phyloP scores from a whole-genome alignment of 2,329 filamentous ascomycete species.

The Parascedosporium putredinis region DNA sequence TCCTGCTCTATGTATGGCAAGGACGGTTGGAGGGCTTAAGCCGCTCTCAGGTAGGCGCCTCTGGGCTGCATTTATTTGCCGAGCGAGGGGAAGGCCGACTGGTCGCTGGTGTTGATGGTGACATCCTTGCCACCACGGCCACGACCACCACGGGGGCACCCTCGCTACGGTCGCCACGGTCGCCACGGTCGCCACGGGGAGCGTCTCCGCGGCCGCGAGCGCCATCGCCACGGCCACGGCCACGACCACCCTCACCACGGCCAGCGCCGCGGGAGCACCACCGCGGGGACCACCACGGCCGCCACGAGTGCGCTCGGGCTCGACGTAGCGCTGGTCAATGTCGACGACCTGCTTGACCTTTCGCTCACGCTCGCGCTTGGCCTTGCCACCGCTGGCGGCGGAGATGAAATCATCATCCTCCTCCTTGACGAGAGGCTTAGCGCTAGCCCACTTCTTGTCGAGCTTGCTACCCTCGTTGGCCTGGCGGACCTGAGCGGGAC shows the following conservation, averaged over 20 bases:
- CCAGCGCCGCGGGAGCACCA: conserved; percentile 33
- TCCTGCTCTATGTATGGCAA: background rate
- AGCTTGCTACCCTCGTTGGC: conserved; percentile 82
- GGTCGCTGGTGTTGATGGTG: conserved; percentile 45
- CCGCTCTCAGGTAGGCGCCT: background rate
- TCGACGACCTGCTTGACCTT: conserved; percentile 86
- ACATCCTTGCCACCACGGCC: conserved; percentile 32
- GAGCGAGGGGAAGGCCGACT: conserved; percentile 51
- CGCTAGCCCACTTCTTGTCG: conserved; percentile 87
- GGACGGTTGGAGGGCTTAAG: background rate
- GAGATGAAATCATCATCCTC: conserved; percentile 68
- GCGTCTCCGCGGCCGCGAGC: conserved; percentile 35
- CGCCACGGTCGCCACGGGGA: conserved; percentile 32
- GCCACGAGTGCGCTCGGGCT: conserved; percentile 51
- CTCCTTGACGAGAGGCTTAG: conserved; percentile 60
- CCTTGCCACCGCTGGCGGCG: conserved; percentile 62
- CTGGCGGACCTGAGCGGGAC: conserved; percentile 63
- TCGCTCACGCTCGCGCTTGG: conserved; percentile 75
- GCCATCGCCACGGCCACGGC: conserved; percentile 31
- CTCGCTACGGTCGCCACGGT: conserved; percentile 31
- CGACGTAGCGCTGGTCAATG: conserved; percentile 75
- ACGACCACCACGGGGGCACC: conserved; percentile 33
- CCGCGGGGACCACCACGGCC: conserved; percentile 39
- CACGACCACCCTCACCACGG: conserved; percentile 30
- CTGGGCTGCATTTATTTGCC: conserved; percentile 32